Evolutionary conservation across 176 grass and related monocot species (phyloP), one percentile per base, ranked within the genome.

Genomic region (Eragrostis curvula): DNA sequence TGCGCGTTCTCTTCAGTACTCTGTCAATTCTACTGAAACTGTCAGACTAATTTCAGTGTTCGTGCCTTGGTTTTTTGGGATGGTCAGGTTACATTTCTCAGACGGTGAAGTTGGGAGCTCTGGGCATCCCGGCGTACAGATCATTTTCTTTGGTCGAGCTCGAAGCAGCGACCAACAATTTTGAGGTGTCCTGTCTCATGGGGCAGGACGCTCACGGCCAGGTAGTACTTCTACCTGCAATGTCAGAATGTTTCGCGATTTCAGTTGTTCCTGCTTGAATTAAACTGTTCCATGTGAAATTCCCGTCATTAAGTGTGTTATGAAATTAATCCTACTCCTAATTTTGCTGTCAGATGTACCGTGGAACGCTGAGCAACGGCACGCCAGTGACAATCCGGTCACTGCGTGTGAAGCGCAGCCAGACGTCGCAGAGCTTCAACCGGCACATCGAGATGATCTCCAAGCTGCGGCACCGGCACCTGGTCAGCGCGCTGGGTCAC

Each of bases 381-480:
- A 90, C 85, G 3, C 68, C 80, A 12, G 83, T 93, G 59, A 89
- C 88, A 66, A 87, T 97, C 68, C 87, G 91, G 65, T 80, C 86
- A 14, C 83, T 97, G 51, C 81, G 92, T 1, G 85, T 97, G 18
- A 89, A 73, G 65, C 79, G 66, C 70, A 83, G 85, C 27, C 80
- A 92, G 78, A 57, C 84, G 27, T 68, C 85, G 30, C 90, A 92
- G 73, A 96, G 82, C 84, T 90, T 97, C 47, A 86, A 81, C 13
- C 91, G 76, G 12, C 90, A 97, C 79, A 91, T 97, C 9, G 94
- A 97, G 40, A 89, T 88, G 81, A 91, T 97, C 65, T 93, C 94
- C 3, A 93, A 81, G 80, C 88, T 97, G 24, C 81, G 94, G 57
- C 89, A 97, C 80, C 89, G 86, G 13, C 94, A 97, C 62, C 79